Base-by-base conservation (phyloP, 2,329 filamentous ascomycete species). In the Pseudogymnoascus sp. region DNA sequence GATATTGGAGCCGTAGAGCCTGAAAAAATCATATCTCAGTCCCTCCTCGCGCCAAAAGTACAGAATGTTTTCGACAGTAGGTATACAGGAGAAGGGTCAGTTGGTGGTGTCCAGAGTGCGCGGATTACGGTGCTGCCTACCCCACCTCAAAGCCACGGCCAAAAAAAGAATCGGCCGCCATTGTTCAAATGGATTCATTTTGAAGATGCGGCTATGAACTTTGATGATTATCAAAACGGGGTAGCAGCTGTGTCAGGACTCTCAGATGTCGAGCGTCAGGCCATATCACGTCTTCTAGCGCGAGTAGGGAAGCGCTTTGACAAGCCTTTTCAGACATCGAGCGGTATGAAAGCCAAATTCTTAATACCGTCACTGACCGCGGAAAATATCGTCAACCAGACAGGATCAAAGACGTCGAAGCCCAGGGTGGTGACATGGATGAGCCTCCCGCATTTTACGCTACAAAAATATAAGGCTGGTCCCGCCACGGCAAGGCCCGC, bases 381-480 rank as follows among this genome's bases (percentile, higher is more conserved):
- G 44, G 67, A 69, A 14, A 62, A 33, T 37, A 26, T 68, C 5
- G 35, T 47, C 10, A 59, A 37, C 35, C 64, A 67, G 42, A 60
- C 42, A 3, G 61, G 61, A 3, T 40, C 59, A 5, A 56, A 47
- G 16, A 14, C 19, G n/a, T 61, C 62, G 6, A 68, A 61, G 31
- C 16, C 63, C 5, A 68, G 61, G 26, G 64, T 61, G 13, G 37
- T 68, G 21, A 64, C 62, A 10, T 69, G 67, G 67, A 38, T 69
- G 31, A 68, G 65, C 37, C 44, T 81, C 13, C 80, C 80, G 0
- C 81, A 80, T 65, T 81, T 82, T 65, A 74, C 74, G 1, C 72
- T 81, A 0, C 74, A 79, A 61, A 73, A 74, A 24, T 81, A 80
- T 63, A 77, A 76, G 2, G 67, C 78, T 1, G 68, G 72, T 1